These are phyloP conservation scores for Candida orba DNA, from an alignment of 805 yeast species.

Conservation along the genomic window DNA sequence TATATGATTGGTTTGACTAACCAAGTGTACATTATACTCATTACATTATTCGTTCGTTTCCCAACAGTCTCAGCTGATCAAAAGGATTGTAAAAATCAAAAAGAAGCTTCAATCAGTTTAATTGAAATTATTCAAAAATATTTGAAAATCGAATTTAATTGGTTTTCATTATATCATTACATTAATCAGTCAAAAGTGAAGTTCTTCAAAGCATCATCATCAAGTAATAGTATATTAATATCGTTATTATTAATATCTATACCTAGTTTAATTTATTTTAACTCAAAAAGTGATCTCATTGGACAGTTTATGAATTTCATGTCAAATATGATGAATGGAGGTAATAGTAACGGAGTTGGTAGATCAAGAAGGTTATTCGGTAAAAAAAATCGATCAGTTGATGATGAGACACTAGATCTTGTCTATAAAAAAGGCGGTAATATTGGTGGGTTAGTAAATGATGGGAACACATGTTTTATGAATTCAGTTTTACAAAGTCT, in stretches of 20 bases:
- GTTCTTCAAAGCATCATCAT: not conserved
- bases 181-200: not conserved
- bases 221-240: not conserved
- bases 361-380: constrained; percentile 5
- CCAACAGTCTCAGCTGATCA: no score
- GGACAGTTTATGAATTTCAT: not conserved
- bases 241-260: constrained; percentile 5
- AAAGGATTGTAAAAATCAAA: no score
- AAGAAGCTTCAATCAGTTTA: not conserved
- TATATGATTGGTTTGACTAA: no score
- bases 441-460: constrained; percentile 81
- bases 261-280: constrained; percentile 4
- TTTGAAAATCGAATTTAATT: not conserved
- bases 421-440: constrained; percentile 61
- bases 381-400: constrained; percentile 8
- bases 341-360: not conserved
- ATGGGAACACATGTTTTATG: constrained; percentile 94
- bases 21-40: no score
- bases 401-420: constrained; percentile 13
- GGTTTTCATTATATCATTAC: not conserved
- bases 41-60: no score
- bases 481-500: constrained; percentile 80
- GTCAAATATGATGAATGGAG: constrained; percentile 3
- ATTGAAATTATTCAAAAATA: not conserved
- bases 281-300: not conserved